Percentiles rank a stretch among this genome's conserved stretches.
phyloP scores from a whole-genome alignment of 305 asterid genomes.

The Fraxinus albicans region DNA sequence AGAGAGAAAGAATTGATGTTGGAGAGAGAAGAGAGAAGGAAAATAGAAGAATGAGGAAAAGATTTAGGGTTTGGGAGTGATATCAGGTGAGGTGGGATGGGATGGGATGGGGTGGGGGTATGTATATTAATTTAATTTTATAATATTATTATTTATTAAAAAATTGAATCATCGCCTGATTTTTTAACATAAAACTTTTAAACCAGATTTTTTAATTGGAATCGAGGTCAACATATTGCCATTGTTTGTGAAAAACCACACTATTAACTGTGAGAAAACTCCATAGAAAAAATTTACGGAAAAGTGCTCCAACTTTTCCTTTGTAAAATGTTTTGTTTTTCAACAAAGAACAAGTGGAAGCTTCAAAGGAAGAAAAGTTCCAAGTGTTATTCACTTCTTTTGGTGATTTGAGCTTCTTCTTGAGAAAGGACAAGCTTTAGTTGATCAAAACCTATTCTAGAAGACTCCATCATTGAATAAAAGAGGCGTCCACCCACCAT shows the following conservation, averaged over 20 bases:
- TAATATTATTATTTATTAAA: too few relatives aligned
- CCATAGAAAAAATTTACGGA: neutral
- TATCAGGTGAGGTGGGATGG: too few relatives aligned
- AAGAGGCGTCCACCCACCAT: neutral
- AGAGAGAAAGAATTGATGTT: too few relatives aligned
- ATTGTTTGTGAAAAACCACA: neutral
- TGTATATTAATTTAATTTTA: too few relatives aligned
- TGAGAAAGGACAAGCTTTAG: neutral
- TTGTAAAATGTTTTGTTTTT: neutral
- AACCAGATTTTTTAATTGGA: too few relatives aligned
- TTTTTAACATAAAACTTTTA: too few relatives aligned
- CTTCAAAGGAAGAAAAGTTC: neutral
- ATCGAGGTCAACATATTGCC: neutral
- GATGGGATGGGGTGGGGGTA: too few relatives aligned
- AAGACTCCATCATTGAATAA: neutral
- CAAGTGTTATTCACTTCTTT: neutral
- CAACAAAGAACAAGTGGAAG: neutral
- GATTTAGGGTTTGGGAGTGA: too few relatives aligned
- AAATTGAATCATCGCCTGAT: too few relatives aligned
- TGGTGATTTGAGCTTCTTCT: neutral
- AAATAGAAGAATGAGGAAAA: too few relatives aligned
- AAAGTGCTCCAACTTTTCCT: neutral
- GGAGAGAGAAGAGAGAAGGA: too few relatives aligned
- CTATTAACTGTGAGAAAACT: neutral
- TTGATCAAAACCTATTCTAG: neutral